Base-by-base conservation (phyloP, 2,329 filamentous ascomycete species). In the Pezicula rhizophila region DNA sequence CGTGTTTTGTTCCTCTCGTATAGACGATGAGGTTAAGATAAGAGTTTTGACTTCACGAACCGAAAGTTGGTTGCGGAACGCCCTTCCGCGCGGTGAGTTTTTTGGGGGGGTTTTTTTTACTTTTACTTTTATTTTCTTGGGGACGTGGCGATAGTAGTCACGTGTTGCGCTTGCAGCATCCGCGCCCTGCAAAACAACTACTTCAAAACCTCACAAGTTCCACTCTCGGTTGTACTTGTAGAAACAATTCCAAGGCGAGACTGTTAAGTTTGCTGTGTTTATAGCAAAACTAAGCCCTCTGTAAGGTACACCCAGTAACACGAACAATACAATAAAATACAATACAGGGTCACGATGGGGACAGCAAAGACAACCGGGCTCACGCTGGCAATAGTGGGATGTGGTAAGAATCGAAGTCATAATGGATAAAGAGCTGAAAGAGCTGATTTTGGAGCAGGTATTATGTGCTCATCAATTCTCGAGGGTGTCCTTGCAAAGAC, bases 391-490 rank as follows among this genome's bases (percentile, higher is more conserved):
- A 52, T 59, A 23, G 53, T 59, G 35, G 57, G 57, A 35, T 56
- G 55, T 45, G 57, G 57, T 59, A 48, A 28, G 52, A 41, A 10
- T 50, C 58, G 4, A 33, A 52, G 35, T 50, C 50, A n/a, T 55
- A 54, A 25, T 17, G 15, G 52, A 60, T 8, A 44, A 43, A 45
- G 47, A 46, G 44, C 47, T 12, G 41, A 52, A 52, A 51, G 20
- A 41, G 46, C 46, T 48, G 45, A 40, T 23, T 10, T 17, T 10
- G 25, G n/a, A 10, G 12, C 26, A 63, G 60, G 60, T 26, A 58
- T 47, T 3, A 63, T 63, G 58, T 57, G 57, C 42, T 48, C 54
- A 15, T 55, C 59, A 14, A 63, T 63, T 47, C 47, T 63, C 3
- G 50, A 54, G 26, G 57, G 58, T 8, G 56, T 63, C 8, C 42